Evolutionary conservation across 805 yeast genomes (phyloP), one percentile per base, ranked within the genome.

Genomic region (Wickerhamiella parazyma): DNA sequence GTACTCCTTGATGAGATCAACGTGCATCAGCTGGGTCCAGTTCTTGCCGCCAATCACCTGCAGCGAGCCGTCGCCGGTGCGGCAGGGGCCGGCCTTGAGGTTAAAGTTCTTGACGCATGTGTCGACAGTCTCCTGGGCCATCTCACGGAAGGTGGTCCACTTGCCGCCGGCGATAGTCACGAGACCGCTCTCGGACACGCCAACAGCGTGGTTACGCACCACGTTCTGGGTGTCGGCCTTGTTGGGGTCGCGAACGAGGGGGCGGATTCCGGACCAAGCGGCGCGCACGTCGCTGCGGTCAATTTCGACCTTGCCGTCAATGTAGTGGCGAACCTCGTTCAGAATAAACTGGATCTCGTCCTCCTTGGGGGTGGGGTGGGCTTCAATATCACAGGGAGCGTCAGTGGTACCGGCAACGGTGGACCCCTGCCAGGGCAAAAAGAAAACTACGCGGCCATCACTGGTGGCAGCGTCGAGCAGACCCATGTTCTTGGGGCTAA

Each of bases 241-340:
- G 65, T 57, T 65, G 54, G 57, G 78, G 63, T 87, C 94, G 61
- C 82, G 76, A 35, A 84, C 96, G 57, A 87, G 74, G 10, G 97
- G 97, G 63, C 97, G 75, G 56, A 87, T 83, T 64, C 97, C 97
- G 42, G 93, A 78, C 97, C 97, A 87, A 38, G 96, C 95, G 57
- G 91, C 80, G 52, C 82, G 70, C 34, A 87, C 95, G 59, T 89
- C 96, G 49, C 78, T 84, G 66, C 95, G 75, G 59, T 80, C 73
- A 38, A 87, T 94, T 36, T 85, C 85, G 70, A 87, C 79, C 57
- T 79, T 83, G 45, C 64, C 62, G 42, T 63, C 62, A 54, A 87
- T 75, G 65, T 87, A 89, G 64, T 81, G 84, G 66, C 83, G 93
- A 61, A 87, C 71, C 64, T 87, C 96, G 53, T 73, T 72, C 61